Percentiles rank a stretch among this genome's conserved stretches.
These are phyloP conservation scores for Picochlorum sp. DNA, from an alignment of 139 green algal genomes.

Conservation along the genomic window DNA sequence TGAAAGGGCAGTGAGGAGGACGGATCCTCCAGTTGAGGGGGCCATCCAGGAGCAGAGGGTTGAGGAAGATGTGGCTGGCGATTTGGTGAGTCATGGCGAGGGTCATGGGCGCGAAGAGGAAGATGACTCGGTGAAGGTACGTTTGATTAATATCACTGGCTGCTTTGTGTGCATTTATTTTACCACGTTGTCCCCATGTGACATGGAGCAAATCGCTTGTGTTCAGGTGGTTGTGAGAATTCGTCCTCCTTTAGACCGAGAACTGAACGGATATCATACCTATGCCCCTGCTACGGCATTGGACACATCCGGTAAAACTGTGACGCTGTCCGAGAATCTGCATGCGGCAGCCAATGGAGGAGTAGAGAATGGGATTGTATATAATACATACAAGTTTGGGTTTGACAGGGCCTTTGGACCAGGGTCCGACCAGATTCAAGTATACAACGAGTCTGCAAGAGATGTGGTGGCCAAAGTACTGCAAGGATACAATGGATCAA, in stretches of 20 bases:
- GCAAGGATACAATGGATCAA: constrained; percentile 84
- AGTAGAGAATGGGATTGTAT: constrained; percentile 34
- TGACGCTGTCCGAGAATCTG: constrained; percentile 77
- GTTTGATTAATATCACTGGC: background rate
- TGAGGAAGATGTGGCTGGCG: background rate
- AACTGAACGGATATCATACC: constrained; percentile 38
- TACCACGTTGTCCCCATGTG: no score
- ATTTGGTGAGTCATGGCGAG: background rate
- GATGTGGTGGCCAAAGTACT: constrained; percentile 59
- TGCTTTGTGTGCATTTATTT: no score
- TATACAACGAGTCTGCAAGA: constrained; percentile 70
- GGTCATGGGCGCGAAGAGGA: background rate
- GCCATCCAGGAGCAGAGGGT: no score
- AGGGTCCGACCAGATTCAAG: constrained; percentile 52
- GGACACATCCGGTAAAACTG: constrained; percentile 27
- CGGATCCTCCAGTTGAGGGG: no score
- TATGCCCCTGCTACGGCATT: constrained; percentile 60
- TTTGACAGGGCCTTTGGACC: constrained; percentile 89
- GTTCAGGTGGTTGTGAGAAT: constrained; percentile 77
- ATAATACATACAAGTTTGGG: constrained; percentile 57
- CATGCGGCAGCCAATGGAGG: constrained; percentile 19
- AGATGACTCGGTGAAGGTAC: constrained; percentile 17
- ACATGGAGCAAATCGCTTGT: no score
- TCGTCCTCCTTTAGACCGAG: constrained; percentile 63
- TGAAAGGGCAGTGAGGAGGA: no score